Percentiles rank a stretch among this genome's conserved stretches.
phyloP scores from a whole-genome alignment of 148 eudicot species.

The Nepenthes gracilis region DNA sequence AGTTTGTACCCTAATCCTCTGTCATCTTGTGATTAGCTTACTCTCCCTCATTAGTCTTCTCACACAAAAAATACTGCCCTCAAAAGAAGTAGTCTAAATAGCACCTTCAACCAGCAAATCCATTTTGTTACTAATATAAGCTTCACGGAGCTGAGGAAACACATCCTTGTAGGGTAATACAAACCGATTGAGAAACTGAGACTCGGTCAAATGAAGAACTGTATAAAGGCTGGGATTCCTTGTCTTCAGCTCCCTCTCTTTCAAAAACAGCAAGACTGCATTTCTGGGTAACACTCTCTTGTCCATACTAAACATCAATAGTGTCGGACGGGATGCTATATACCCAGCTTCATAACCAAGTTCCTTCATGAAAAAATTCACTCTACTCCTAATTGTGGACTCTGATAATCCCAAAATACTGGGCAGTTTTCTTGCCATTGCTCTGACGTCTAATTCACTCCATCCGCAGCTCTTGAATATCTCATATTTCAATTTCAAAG shows the following conservation, averaged over 20 bases:
- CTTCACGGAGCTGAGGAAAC: slow-evolving; percentile 7
- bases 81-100: no score
- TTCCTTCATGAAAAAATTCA: slow-evolving; percentile 11
- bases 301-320: slow-evolving; percentile 11
- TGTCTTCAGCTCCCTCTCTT: slow-evolving; percentile 7
- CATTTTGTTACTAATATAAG: neutral
- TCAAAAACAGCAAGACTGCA: neutral
- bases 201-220: neutral
- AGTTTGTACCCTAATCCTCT: no score
- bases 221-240: neutral
- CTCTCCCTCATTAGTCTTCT: no score
- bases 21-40: no score
- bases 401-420: neutral
- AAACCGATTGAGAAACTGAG: neutral
- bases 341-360: slow-evolving; percentile 4
- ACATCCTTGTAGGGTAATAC: slow-evolving; percentile 4
- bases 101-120: no score
- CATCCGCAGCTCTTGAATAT: slow-evolving; percentile 13
- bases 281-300: slow-evolving; percentile 8
- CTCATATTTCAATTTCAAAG: no score
- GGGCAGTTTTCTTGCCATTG: slow-evolving; percentile 1
- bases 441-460: slow-evolving; percentile 4
- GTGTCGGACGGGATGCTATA: slow-evolving; percentile 1
- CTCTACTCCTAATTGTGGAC: slow-evolving; percentile 3
- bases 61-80: no score